A percentile compares a stretch with the other conserved stretches of the same genome.
These are phyloP conservation scores for Musa acuminata DNA, from an alignment of 176 grass and related monocot genomes.

Conservation along the genomic window DNA sequence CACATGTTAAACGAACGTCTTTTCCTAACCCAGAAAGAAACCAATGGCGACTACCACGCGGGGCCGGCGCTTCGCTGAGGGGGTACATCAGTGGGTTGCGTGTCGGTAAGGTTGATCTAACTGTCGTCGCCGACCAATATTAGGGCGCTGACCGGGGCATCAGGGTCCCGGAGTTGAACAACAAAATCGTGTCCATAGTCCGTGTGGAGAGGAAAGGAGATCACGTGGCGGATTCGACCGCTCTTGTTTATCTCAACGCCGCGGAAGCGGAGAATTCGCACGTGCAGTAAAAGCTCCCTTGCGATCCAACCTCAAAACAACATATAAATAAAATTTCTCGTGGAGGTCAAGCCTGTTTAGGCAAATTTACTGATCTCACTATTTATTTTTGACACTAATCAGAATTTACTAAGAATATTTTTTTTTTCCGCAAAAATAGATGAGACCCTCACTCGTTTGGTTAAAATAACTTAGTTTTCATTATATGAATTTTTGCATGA, in stretches of 20 bases:
- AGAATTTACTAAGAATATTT: no score
- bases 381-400: no score
- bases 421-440: no score
- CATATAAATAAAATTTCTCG: no score
- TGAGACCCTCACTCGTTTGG: no score
- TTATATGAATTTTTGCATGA: no score
- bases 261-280: no score
- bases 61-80: not conserved
- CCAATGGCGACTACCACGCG: not conserved
- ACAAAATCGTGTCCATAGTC: not conserved
- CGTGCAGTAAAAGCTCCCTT: no score
- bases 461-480: no score
- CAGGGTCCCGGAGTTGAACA: not conserved
- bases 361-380: no score
- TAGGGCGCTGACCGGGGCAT: not conserved
- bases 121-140: not conserved
- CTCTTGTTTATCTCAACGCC: not conserved
- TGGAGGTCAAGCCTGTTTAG: no score
- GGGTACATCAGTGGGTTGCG: not conserved
- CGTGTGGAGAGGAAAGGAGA: not conserved
- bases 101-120: not conserved
- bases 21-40: not conserved
- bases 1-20: not conserved
- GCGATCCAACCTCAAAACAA: no score
- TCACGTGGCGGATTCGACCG: slow-evolving; percentile 3